phyloP scores from a whole-genome alignment of 768 basidiomycete genomes.

The Kondoa subrosea region DNA sequence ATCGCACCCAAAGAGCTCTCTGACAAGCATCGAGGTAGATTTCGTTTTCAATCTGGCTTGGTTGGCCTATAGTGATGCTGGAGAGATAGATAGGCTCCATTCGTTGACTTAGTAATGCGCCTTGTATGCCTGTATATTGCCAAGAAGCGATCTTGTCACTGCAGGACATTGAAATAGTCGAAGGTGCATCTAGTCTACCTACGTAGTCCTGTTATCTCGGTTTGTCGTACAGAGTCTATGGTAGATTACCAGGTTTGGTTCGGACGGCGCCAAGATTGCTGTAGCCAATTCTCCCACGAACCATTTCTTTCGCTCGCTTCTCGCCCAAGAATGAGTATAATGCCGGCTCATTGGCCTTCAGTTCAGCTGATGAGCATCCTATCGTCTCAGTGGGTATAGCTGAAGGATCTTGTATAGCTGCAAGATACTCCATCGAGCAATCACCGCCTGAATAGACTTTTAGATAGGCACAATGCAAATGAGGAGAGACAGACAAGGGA shows the following conservation, averaged over 20 bases:
- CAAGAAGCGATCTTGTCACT: slow-evolving; percentile 86
- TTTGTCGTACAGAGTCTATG: neutral
- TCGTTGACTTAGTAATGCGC: slow-evolving; percentile 48
- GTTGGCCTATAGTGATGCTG: slow-evolving; percentile 55
- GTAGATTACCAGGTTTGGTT: slow-evolving; percentile 59
- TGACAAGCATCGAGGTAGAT: slow-evolving; percentile 47
- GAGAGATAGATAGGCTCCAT: slow-evolving; percentile 47
- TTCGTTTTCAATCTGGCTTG: slow-evolving; percentile 36
- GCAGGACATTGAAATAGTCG: slow-evolving; percentile 74
- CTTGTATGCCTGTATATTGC: slow-evolving; percentile 70
- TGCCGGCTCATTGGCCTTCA: too few species aligned
- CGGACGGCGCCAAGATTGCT: slow-evolving; percentile 55
- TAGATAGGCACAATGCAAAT: neutral
- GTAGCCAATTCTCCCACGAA: slow-evolving; percentile 66
- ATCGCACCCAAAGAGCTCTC: slow-evolving; percentile 47
- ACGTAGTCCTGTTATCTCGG: neutral
- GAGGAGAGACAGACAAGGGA: slow-evolving; percentile 41
- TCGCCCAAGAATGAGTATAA: too few species aligned
- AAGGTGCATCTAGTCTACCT: slow-evolving; percentile 61
- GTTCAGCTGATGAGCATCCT: too few species aligned
- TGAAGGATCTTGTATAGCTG: slow-evolving; percentile 2
- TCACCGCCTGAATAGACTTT: slow-evolving; percentile 23
- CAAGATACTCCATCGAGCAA: slow-evolving; percentile 24
- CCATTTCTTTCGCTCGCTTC: slow-evolving; percentile 2
- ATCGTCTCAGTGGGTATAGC: too few species aligned